Conservation (phyloP, 2,329 filamentous ascomycete species). For the Madurella fahalii region DNA sequence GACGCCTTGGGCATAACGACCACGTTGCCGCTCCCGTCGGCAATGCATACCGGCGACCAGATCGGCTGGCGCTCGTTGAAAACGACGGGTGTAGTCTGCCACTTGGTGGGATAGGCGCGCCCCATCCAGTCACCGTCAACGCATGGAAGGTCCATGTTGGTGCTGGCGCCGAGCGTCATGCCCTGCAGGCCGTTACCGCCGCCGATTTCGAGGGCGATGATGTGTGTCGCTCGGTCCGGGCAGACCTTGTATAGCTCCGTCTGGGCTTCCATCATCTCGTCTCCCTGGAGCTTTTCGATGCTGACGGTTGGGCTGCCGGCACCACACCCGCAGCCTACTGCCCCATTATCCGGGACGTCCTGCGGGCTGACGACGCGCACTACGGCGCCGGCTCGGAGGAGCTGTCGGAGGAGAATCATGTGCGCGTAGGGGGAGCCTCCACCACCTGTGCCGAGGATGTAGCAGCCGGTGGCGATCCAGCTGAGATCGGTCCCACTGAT, state of each 20-base stretch:
- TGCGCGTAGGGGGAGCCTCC: conserved; percentile 52
- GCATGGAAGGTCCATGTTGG: conserved; percentile 47
- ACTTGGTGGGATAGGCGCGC: conserved; percentile 50
- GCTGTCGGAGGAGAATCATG: conserved; percentile 48
- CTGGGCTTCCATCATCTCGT: conserved; percentile 52
- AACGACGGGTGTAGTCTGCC: conserved; percentile 52
- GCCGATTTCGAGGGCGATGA: conserved; percentile 63
- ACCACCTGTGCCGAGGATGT: conserved; percentile 58
- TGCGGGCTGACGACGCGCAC: conserved; percentile 49
- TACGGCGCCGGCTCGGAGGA: conserved; percentile 46
- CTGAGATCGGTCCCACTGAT: conserved; percentile 54
- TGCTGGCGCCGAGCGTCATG: conserved; percentile 51
- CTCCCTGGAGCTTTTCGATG: conserved; percentile 56
- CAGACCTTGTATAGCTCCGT: conserved; percentile 50
- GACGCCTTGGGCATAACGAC: conserved; percentile 45
- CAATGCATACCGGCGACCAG: conserved; percentile 44
- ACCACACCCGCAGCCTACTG: conserved; percentile 53
- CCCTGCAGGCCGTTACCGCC: conserved; percentile 60
- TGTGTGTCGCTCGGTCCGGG: conserved; percentile 46
- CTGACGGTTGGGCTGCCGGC: conserved; percentile 57
- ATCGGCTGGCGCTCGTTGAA: conserved; percentile 46
- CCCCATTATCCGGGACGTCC: conserved; percentile 47
- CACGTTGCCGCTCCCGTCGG: conserved; percentile 50
- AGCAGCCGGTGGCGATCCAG: conserved; percentile 56
- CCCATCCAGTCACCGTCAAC: conserved; percentile 58